Percentiles rank a stretch among this genome's conserved stretches.
phyloP scores from a whole-genome alignment of 257 asterid genomes.

The Nemophila menziesii region DNA sequence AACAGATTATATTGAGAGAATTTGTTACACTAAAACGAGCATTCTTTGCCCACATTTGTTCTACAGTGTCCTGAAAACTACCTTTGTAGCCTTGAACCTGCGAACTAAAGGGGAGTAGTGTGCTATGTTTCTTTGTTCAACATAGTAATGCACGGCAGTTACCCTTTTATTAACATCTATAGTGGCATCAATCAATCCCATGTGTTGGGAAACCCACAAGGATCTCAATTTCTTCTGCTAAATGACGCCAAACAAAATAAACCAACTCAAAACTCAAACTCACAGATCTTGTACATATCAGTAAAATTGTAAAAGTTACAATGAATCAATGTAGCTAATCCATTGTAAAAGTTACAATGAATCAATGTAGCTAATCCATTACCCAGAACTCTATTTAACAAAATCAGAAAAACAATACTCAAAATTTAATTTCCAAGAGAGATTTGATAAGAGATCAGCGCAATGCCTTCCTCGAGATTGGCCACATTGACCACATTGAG shows the following conservation, averaged over 20 bases:
- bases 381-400: background rate
- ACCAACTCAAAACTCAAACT: background rate
- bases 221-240: background rate
- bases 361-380: too few species aligned
- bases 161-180: constrained; percentile 24
- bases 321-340: too few species aligned
- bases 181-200: constrained; percentile 95
- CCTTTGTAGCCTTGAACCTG: background rate
- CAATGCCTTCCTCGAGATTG: too few species aligned
- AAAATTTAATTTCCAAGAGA: background rate
- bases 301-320: background rate
- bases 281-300: background rate
- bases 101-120: too few species aligned
- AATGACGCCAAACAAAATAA: too few species aligned
- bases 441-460: too few species aligned
- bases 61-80: background rate
- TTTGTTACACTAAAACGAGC: background rate
- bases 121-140: too few species aligned
- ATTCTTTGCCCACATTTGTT: background rate
- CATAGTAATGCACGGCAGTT: background rate
- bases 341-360: too few species aligned
- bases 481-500: too few species aligned
- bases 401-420: background rate
- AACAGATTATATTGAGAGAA: too few species aligned
- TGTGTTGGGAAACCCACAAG: constrained; percentile 64